Evolutionary conservation across 2,329 filamentous ascomycete species (phyloP), one percentile per base, ranked within the genome.

Genomic region (Cryphonectria naterciae): DNA sequence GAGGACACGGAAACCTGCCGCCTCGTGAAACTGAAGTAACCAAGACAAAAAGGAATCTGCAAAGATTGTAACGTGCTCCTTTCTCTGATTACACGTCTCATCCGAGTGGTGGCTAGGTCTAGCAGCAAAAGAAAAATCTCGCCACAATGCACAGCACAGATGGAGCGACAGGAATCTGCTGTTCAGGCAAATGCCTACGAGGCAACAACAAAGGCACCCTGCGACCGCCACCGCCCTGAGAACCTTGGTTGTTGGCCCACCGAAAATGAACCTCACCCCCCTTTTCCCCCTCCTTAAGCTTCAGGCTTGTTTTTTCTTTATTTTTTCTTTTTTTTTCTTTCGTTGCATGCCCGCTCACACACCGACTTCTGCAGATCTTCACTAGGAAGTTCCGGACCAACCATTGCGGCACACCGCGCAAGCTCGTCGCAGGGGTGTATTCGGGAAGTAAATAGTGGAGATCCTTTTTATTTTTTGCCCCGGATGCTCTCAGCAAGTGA

Each of bases 61-160:
- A 10, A 7, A n/a, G 32, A 32, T n/a, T 22, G 46, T 49, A 49
- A 49, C n/a, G 46, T n/a, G 46, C 46, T n/a, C 22, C 17, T 49
- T 22, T 32, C 13, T 32, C 54, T 58, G 54, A 28, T 28, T 35
- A 17, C 28, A 17, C 54, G 28, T 32, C 25, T 19, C 54, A 32
- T 49, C 46, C 46, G 46, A 49, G 46, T 49, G 46, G 46, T 49
- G 22, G 46, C 46, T 49, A 49, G 19, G 46, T 22, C 7, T 58
- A 28, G 52, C 52, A 7, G 32, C n/a, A 7, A 35, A 15, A 17
- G 5, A 35, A 15, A 32, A 32, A 19, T 35, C 28, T 58, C 28
- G 54, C 54, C 54, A 58, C 54, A 58, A 58, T 58, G 54, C 54
- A 58, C 54, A 32, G 54, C 54, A 58, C 54, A 58, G 15, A 35